Conservation (phyloP, 257 asterid genomes). For the Solanum neorickii region DNA sequence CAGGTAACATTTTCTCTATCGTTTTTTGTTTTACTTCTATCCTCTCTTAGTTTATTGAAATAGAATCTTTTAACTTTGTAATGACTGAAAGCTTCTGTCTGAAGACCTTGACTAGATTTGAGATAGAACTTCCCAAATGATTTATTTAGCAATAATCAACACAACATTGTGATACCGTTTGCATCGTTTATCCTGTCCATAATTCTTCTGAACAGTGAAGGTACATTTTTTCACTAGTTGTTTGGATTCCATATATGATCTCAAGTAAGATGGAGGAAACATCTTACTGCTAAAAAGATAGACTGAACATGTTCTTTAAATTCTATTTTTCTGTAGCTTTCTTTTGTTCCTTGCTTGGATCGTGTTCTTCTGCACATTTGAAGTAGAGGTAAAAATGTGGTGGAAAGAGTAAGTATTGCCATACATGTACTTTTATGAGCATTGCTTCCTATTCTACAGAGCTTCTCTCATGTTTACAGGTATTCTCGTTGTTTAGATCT, state of each 20-base stretch:
- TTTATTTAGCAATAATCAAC: background rate
- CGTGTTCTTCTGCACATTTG: background rate
- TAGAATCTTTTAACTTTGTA: background rate
- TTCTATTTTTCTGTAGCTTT: background rate
- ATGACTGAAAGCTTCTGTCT: background rate
- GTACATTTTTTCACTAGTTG: background rate
- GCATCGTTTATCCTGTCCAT: background rate
- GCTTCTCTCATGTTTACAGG: background rate
- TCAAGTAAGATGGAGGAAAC: background rate
- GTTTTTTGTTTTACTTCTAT: background rate
- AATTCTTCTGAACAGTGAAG: background rate
- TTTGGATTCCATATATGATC: background rate
- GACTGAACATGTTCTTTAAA: background rate
- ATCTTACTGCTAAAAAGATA: background rate
- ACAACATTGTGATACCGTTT: background rate
- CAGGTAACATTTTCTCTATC: slow-evolving; percentile 37
- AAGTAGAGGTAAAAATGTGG: background rate
- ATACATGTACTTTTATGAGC: background rate
- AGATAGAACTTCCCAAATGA: background rate
- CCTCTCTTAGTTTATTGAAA: background rate
- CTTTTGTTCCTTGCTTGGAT: background rate
- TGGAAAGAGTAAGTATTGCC: background rate
- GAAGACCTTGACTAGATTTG: background rate
- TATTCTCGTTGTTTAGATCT: background rate
- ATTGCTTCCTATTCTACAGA: background rate